Base-by-base conservation (phyloP, 129 eudicot species). In the Chrysanthemum makinoi region DNA sequence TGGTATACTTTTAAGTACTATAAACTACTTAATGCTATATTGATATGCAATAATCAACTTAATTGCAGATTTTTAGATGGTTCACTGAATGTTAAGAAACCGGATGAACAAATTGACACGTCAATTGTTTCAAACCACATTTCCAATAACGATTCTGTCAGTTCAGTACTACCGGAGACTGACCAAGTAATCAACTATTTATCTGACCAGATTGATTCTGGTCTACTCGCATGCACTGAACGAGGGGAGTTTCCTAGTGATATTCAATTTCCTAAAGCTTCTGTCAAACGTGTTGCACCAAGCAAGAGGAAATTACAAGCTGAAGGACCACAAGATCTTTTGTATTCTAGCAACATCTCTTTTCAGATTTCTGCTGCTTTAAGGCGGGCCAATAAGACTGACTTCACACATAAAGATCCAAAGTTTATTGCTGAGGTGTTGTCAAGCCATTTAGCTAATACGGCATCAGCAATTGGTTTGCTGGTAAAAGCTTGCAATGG, bases 401-500 rank as follows among this genome's bases (percentile, higher is more conserved):
- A 17, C 66, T 61, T 47, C 55, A 24, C 66, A 15, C 69, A 72
- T 60, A 82, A 70, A 62, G 79, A 53, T 66, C 85, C 92, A 11
- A 73, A 94, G 70, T 30, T 46, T 47, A 79, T 89, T 75, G 92
- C 98, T 2, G 96, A 85, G 73, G 72, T 79, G 58, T 43, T 89
- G 63, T 82, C 86, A 9, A 70, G 52, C 46, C 58, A 67, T 74
- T 55, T 81, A 65, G 68, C 65, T 53, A 77, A 68, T 48, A 65
- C 68, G 15, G 53, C 80, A 49, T 75, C 84, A 49, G 48, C 79
- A 13, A 56, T 48, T 70, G 80, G 84, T 43, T 76, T 93, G 47
- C 80, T 81, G 33, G 75, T 77, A 56, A 85, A 82, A 80, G 92
- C 96, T 64, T 93, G 98, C 82, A 93, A 87, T 74, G 98, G 98